Base-by-base conservation (phyloP, 108 stramenopile genomes). In the Skeletonema marinoi region DNA sequence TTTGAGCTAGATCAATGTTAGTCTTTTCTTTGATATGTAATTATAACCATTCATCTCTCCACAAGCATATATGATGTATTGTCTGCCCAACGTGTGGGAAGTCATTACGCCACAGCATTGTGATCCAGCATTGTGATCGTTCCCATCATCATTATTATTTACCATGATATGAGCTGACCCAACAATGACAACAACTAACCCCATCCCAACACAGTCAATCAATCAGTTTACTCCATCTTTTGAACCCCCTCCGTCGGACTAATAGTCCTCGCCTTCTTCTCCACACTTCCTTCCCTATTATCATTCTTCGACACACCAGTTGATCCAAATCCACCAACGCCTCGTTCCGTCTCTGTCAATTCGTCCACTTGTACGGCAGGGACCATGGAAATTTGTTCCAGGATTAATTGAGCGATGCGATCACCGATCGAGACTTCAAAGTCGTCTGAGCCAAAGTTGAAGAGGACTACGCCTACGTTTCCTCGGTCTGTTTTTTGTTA, bases 381-480 rank as follows among this genome's bases (percentile, higher is more conserved):
- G 3, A 86, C 94, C 94, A 98, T 94, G 78, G 77, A 81, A 66
- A 99, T 93, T 51, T 90, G 68, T 81, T 99, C 99, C 50, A 99
- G 75, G 65, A 99, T 95, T 16, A 99, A 86, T 83, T 99, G 99
- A 5, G 99, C 99, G 65, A 99, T 93, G 21, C 99, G 93, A 82
- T 99, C 99, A 19, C 99, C 99, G 21, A 72, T 71, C 25, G 85
- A 71, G 25, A 98, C 87, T 32, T 78, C 75, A 82, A 97, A 97
- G 68, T 93, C 96, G 30, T 93, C 90, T 6, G 77, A 44, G 12
- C 95, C 92, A 77, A 96, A 93, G 80, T 99, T 99, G 91, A 99
- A 99, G 32, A 99, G 80, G 12, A 99, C 94, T 32, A 99, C 98
- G 10, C 99, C 99, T 21, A 99, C 98, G 33, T 88, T 85, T 41